phyloP scores from a whole-genome alignment of 257 asterid genomes.

The Asclepias syriaca region DNA sequence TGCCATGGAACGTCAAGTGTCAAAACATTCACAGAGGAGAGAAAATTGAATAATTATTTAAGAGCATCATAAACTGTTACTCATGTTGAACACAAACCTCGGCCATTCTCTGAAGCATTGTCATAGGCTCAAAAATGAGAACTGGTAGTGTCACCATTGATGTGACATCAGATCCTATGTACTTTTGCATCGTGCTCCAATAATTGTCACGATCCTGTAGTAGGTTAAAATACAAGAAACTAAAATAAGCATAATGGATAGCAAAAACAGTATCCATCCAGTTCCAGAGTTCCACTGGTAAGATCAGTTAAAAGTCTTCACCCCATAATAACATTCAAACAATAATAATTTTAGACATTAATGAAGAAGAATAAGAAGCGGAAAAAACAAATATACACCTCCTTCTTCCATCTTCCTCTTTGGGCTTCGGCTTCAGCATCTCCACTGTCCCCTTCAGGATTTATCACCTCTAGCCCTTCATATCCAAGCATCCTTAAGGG shows the following conservation, averaged over 20 bases:
- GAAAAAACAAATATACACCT: slow-evolving; percentile 33
- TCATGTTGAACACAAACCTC: slow-evolving; percentile 50
- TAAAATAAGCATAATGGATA: background rate
- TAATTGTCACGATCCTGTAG: slow-evolving; percentile 75
- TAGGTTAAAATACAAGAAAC: background rate
- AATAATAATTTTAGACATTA: background rate
- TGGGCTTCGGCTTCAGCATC: slow-evolving; percentile 91
- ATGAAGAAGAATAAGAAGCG: background rate
- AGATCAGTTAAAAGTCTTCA: background rate
- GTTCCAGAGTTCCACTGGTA: background rate
- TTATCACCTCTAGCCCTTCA: slow-evolving; percentile 88
- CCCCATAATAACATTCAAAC: background rate
- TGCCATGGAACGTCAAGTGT: slow-evolving; percentile 28
- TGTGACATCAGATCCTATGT: slow-evolving; percentile 84
- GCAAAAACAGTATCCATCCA: background rate
- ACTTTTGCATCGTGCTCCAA: slow-evolving; percentile 91
- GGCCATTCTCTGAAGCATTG: slow-evolving; percentile 95
- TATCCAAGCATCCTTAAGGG: slow-evolving; percentile 54
- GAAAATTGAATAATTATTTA: background rate
- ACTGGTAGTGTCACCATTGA: slow-evolving; percentile 96
- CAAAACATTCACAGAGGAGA: background rate
- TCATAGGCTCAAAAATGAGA: slow-evolving; percentile 90
- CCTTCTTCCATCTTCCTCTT: slow-evolving; percentile 80
- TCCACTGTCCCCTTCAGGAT: slow-evolving; percentile 90
- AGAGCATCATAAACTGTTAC: slow-evolving; percentile 16